A percentile compares a stretch with the other conserved stretches of the same genome.
phyloP scores from a whole-genome alignment of 805 yeast genomes.

The Groenewaldozyma salmanticensis region DNA sequence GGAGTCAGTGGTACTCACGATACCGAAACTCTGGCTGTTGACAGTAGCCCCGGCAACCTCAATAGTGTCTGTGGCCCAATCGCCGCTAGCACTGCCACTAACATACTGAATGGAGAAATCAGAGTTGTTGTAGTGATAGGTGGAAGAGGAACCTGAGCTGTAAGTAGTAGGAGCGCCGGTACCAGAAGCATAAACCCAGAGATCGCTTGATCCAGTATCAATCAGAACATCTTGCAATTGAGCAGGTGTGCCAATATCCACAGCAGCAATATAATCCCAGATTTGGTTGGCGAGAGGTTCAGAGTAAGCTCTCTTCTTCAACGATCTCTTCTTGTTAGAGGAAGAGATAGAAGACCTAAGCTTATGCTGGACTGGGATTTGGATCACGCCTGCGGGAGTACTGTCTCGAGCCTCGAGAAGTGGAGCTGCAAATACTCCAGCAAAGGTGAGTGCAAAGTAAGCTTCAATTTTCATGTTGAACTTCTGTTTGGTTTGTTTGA shows the following conservation, averaged over 20 bases:
- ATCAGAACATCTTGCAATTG: conserved; percentile 32
- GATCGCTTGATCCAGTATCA: conserved; percentile 42
- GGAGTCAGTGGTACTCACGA: conserved; percentile 4
- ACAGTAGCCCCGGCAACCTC: conserved; percentile 38
- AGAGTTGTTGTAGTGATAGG: conserved; percentile 15
- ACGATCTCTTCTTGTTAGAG: no score
- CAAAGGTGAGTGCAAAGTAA: no score
- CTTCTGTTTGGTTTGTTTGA: no score
- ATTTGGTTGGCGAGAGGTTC: conserved; percentile 8
- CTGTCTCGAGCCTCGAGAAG: no score
- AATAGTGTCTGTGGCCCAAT: conserved; percentile 54
- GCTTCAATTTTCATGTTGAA: no score
- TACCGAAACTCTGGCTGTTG: conserved; percentile 15
- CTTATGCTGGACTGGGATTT: no score
- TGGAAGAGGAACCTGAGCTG: conserved; percentile 11
- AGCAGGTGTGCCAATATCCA: conserved; percentile 34
- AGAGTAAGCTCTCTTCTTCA: no score
- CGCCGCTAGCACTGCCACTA: conserved; percentile 36
- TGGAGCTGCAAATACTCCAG: no score
- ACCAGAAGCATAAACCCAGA: conserved; percentile 34
- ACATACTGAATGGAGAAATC: conserved; percentile 22
- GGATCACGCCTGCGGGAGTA: no score
- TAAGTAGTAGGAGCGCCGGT: conserved; percentile 6
- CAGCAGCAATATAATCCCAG: conserved; percentile 9
- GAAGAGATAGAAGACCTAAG: no score